Percentiles rank a stretch among this genome's conserved stretches.
These are phyloP conservation scores for Globisporangium nodosum DNA, from an alignment of 352 stramenopile genomes.

Conservation along the genomic window DNA sequence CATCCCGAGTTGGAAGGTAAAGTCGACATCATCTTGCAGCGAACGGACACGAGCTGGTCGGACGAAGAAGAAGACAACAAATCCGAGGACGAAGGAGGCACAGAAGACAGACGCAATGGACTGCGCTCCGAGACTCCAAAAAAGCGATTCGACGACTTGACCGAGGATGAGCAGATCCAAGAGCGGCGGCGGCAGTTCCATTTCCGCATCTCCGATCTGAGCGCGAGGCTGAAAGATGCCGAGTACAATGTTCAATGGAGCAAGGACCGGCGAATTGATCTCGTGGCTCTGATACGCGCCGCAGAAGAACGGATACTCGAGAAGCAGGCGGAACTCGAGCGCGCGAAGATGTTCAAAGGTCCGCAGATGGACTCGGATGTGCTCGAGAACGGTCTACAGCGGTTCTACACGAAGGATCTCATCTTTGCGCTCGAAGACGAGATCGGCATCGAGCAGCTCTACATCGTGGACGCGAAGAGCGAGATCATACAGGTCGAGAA, in stretches of 20 bases:
- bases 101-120: conserved; percentile 4
- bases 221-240: conserved; percentile 40
- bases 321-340: conserved; percentile 76
- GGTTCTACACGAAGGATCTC: conserved; percentile 76
- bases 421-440: conserved; percentile 72
- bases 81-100: conserved; percentile 7
- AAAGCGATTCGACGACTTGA: conserved; percentile 46
- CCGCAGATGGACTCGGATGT: conserved; percentile 80
- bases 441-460: conserved; percentile 81
- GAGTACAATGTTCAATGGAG: conserved; percentile 82
- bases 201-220: conserved; percentile 63
- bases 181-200: conserved; percentile 71
- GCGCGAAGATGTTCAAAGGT: conserved; percentile 56
- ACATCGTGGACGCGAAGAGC: conserved; percentile 72
- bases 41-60: conserved; percentile 4
- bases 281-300: conserved; percentile 62
- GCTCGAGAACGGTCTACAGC: conserved; percentile 59
- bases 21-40: conserved; percentile 42
- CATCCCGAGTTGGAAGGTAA: conserved; percentile 45
- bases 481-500: conserved; percentile 71
- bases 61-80: neutral
- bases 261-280: conserved; percentile 54
- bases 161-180: conserved; percentile 35
- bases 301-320: conserved; percentile 64
- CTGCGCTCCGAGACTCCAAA: neutral